Evolutionary conservation across 2,329 filamentous ascomycete species (phyloP).

Genomic region (Xylariales sp.): DNA sequence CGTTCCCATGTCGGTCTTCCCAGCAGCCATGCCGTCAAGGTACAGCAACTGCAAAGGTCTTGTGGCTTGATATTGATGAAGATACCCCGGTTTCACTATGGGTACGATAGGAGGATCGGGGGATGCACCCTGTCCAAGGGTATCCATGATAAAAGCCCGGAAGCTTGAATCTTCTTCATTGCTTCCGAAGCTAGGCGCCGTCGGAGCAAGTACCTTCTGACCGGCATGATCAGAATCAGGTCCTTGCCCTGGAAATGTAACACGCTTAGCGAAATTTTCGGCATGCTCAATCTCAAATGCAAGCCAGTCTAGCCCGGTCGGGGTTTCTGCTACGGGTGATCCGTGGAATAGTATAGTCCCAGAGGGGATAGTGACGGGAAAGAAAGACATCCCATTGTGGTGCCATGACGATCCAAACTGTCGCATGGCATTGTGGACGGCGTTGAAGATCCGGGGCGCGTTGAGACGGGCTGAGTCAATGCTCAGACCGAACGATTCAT

Average conservation of each 20-base stretch:
- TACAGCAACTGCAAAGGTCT: conserved; percentile 56
- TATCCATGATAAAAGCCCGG: not conserved
- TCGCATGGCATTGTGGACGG: conserved; percentile 65
- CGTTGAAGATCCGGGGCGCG: conserved; percentile 66
- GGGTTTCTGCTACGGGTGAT: conserved; percentile 34
- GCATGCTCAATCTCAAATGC: conserved; percentile 76
- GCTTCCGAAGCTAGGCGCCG: not conserved
- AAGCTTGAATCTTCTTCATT: not conserved
- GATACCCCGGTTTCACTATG: conserved; percentile 44
- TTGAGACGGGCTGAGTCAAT: conserved; percentile 39
- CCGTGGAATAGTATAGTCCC: conserved; percentile 69
- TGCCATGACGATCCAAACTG: conserved; percentile 71
- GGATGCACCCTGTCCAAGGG: conserved; percentile 6
- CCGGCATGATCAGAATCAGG: not conserved
- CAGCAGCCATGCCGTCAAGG: conserved; percentile 66
- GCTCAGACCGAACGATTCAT: conserved; percentile 25
- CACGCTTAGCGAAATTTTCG: conserved; percentile 50
- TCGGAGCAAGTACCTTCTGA: not conserved
- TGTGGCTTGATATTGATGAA: conserved; percentile 62
- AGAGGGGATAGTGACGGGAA: conserved; percentile 59
- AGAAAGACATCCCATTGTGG: conserved; percentile 73
- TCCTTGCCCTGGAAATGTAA: not conserved
- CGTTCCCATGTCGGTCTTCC: conserved; percentile 60
- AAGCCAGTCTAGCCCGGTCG: conserved; percentile 62
- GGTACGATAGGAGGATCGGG: conserved; percentile 5